Percentiles rank a stretch among this genome's conserved stretches.
Evolutionary conservation across 176 grass and related monocot genomes (phyloP).

Genomic region (Alloteropsis semialata): DNA sequence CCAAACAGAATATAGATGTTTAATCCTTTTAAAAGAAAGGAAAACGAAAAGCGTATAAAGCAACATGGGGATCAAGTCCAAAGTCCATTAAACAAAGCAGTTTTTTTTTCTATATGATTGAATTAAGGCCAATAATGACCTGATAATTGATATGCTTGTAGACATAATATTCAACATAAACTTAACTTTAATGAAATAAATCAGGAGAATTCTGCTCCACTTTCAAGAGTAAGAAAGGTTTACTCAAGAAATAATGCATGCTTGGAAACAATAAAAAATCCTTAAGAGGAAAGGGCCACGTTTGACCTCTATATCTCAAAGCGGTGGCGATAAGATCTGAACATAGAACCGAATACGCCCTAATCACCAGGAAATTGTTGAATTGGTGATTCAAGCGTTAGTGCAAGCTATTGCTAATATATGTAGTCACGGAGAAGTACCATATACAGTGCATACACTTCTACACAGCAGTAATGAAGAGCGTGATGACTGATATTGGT

Average conservation of each 20-base stretch:
- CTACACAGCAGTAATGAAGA: background rate
- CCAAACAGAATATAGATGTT: background rate
- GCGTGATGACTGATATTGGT: background rate
- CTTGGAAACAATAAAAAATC: background rate
- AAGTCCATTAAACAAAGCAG: background rate
- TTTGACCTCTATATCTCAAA: background rate
- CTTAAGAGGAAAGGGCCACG: background rate
- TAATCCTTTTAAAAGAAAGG: background rate
- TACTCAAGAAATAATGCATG: background rate
- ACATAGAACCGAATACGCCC: background rate
- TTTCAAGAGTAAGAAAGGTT: background rate
- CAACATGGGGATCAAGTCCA: background rate
- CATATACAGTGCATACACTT: background rate
- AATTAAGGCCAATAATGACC: background rate
- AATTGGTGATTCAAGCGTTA: background rate
- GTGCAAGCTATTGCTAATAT: background rate
- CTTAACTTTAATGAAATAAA: background rate
- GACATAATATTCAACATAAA: background rate
- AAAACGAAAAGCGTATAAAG: background rate
- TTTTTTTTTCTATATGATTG: background rate
- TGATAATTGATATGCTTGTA: background rate
- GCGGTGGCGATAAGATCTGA: background rate
- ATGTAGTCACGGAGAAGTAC: background rate
- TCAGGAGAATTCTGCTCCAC: background rate
- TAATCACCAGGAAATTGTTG: background rate